Conservation (phyloP, 768 basidiomycete species). For the Rhodosporidiobolus odoratus region DNA sequence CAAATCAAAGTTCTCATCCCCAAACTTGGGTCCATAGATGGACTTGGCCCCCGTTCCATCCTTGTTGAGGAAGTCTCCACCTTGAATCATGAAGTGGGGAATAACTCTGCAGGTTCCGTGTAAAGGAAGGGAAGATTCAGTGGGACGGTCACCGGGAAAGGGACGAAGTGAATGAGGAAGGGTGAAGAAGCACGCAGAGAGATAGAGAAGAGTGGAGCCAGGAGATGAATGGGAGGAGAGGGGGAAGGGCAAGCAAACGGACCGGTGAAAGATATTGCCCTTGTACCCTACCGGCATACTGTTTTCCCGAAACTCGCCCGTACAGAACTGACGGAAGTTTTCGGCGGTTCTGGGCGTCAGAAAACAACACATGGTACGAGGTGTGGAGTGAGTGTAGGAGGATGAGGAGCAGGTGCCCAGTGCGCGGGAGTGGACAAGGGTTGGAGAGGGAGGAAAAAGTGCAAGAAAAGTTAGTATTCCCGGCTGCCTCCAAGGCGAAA, state of each 20-base stretch:
- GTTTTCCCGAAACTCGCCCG: constrained; percentile 82
- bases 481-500: no score
- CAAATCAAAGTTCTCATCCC: constrained; percentile 93
- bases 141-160: no score
- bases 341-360: constrained; percentile 92
- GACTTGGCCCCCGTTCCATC: constrained; percentile 95
- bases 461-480: background rate
- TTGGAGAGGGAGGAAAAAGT: background rate
- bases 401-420: no score
- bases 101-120: no score
- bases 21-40: constrained; percentile 87
- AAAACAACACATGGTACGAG: background rate
- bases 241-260: no score
- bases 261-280: constrained; percentile 37
- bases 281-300: constrained; percentile 41
- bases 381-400: no score
- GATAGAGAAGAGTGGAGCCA: no score
- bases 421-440: background rate
- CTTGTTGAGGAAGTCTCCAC: constrained; percentile 87
- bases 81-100: constrained; percentile 62
- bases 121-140: no score
- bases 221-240: no score
- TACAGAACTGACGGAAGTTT: constrained; percentile 95
- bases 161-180: no score
- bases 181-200: no score